These are phyloP conservation scores for Phytophthora ramorum DNA, from an alignment of 352 stramenopile species.

Conservation along the genomic window DNA sequence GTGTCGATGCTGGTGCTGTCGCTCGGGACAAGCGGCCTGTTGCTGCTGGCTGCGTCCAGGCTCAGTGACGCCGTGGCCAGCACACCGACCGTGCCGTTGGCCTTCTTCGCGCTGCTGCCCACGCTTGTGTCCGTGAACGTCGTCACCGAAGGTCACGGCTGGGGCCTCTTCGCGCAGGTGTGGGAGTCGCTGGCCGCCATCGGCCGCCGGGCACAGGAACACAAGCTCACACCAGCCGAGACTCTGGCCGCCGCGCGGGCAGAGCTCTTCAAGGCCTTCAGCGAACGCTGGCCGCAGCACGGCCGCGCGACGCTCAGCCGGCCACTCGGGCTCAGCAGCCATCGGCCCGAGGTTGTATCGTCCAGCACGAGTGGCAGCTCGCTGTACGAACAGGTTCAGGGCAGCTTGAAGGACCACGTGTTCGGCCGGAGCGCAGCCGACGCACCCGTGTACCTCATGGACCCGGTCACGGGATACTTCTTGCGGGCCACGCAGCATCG, in stretches of 20 bases:
- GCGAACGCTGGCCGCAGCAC: conserved; percentile 49
- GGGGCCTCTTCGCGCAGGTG: conserved; percentile 33
- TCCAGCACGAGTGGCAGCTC: conserved; percentile 59
- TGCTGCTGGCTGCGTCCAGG: conserved; percentile 16
- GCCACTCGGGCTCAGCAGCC: conserved; percentile 35
- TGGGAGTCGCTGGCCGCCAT: conserved; percentile 44
- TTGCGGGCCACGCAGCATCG: conserved; percentile 65
- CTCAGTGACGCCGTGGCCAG: conserved; percentile 14
- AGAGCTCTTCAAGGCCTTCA: conserved; percentile 56
- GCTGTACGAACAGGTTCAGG: conserved; percentile 73
- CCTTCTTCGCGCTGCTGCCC: conserved; percentile 64
- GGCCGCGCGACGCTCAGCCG: conserved; percentile 22
- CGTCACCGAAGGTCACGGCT: conserved; percentile 47
- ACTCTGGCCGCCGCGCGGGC: conserved; percentile 36
- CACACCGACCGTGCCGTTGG: conserved; percentile 36
- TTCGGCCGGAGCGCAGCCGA: conserved; percentile 45
- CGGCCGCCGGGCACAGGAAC: conserved; percentile 13
- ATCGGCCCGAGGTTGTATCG: conserved; percentile 43
- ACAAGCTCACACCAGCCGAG: conserved; percentile 21
- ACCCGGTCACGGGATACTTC: conserved; percentile 58
- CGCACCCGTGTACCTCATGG: conserved; percentile 76
- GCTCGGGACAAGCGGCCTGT: conserved; percentile 31
- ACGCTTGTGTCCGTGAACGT: conserved; percentile 50
- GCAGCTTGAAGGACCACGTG: conserved; percentile 60
- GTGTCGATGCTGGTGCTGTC: conserved; percentile 31